A percentile compares a stretch with the other conserved stretches of the same genome.
These are phyloP conservation scores for Lactifluus hygrophoroides DNA, from an alignment of 768 basidiomycete genomes.

Conservation along the genomic window DNA sequence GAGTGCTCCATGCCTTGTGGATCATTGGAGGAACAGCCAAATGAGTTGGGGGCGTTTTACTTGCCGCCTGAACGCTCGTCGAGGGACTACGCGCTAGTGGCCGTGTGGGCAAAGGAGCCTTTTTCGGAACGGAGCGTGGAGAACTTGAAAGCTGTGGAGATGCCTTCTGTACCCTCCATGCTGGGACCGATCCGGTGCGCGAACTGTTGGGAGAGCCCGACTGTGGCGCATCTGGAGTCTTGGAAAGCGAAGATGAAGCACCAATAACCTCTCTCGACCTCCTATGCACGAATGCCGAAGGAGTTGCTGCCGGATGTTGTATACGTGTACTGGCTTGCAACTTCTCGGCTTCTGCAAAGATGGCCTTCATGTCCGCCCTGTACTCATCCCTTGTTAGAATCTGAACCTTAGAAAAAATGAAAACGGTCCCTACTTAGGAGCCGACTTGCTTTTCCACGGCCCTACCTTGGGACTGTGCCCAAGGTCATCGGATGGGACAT, in stretches of 20 bases:
- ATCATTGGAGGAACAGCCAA: background rate
- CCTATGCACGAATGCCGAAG: background rate
- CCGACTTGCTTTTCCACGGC: conserved; percentile 30
- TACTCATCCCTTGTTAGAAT: background rate
- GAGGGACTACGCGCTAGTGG: background rate
- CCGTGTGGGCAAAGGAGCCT: background rate
- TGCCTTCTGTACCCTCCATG: background rate
- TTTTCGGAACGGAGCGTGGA: background rate
- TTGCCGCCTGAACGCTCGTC: background rate
- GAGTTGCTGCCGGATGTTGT: conserved; percentile 13
- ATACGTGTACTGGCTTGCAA: conserved; percentile 18
- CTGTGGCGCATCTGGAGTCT: conserved; percentile 1
- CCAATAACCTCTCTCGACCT: conserved; percentile 10
- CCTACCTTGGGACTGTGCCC: conserved; percentile 10
- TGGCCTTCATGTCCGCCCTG: conserved; percentile 74
- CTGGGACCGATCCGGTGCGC: background rate
- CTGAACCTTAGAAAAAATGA: background rate
- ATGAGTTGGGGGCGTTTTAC: background rate
- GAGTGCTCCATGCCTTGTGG: conserved; percentile 3
- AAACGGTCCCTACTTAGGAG: conserved; percentile 40
- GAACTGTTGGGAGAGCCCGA: background rate
- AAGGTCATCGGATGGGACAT: background rate
- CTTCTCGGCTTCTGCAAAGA: conserved; percentile 71
- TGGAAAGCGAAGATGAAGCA: conserved; percentile 11
- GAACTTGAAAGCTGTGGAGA: background rate